These are phyloP conservation scores for Globisporangium mamillatum DNA, from an alignment of 352 stramenopile genomes.

Conservation along the genomic window DNA sequence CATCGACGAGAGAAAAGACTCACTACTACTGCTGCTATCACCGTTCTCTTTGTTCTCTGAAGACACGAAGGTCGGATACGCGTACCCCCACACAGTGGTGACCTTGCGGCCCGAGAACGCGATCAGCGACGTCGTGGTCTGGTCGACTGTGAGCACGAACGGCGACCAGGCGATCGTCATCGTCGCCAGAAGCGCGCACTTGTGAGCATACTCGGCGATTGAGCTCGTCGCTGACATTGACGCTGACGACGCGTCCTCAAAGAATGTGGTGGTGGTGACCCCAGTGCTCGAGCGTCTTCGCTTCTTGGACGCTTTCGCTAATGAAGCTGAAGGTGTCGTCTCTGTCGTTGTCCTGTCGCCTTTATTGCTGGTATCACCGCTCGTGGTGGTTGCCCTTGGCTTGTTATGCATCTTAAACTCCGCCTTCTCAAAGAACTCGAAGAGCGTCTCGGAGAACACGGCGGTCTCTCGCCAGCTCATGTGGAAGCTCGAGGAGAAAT, in stretches of 20 bases:
- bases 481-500: slow-evolving; percentile 79
- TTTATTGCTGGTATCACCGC: not conserved
- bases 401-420: slow-evolving; percentile 31
- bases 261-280: not conserved
- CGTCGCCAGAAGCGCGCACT: slow-evolving; percentile 57
- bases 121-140: slow-evolving; percentile 57
- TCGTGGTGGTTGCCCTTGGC: not conserved
- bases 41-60: slow-evolving; percentile 5
- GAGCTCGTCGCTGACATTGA: slow-evolving; percentile 23
- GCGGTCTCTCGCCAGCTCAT: slow-evolving; percentile 71
- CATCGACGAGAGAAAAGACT: slow-evolving; percentile 30
- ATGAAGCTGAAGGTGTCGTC: not conserved
- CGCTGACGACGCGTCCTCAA: not conserved
- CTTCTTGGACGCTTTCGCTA: slow-evolving; percentile 26
- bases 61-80: slow-evolving; percentile 38
- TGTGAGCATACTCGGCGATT: slow-evolving; percentile 57
- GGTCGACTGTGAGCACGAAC: slow-evolving; percentile 45
- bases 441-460: slow-evolving; percentile 72
- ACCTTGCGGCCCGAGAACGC: slow-evolving; percentile 60
- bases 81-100: slow-evolving; percentile 71
- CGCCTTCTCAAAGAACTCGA: slow-evolving; percentile 50
- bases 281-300: slow-evolving; percentile 8
- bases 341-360: not conserved
- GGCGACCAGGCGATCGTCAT: slow-evolving; percentile 70
- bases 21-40: not conserved